Conservation (phyloP, 345 rosid genomes). For the Gossypium anomalum region DNA sequence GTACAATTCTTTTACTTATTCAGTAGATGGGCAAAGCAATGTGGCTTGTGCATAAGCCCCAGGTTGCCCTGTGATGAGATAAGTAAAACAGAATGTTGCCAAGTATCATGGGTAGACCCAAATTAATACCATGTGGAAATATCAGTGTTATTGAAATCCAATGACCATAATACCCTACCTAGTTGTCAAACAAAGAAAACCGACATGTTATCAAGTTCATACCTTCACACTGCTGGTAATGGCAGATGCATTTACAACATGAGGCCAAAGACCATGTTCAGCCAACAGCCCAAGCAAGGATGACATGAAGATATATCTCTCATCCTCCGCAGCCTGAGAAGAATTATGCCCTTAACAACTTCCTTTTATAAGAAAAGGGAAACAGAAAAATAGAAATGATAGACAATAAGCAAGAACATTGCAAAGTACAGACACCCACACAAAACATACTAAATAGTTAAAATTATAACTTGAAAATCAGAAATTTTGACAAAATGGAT, state of each 20-base stretch:
- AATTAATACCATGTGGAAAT: not conserved
- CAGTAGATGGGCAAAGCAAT: not conserved
- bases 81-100: not conserved
- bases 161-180: not conserved
- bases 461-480: not conserved
- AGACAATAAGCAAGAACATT: not conserved
- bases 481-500: not conserved
- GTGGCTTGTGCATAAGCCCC: not conserved
- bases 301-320: slow-evolving; percentile 72
- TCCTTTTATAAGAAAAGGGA: not conserved
- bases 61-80: not conserved
- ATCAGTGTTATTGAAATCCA: not conserved
- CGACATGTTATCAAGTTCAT: slow-evolving; percentile 15
- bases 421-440: not conserved
- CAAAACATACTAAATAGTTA: not conserved
- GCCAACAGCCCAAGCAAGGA: slow-evolving; percentile 86
- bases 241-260: slow-evolving; percentile 61
- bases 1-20: not conserved
- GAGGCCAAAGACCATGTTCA: slow-evolving; percentile 73
- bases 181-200: not conserved
- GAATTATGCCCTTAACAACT: not conserved
- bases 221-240: slow-evolving; percentile 74
- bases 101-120: not conserved
- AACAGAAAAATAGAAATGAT: not conserved
- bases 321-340: slow-evolving; percentile 74